Evolutionary conservation across 495 filamentous ascomycete species (phyloP).

Genomic region (Penicillium waksmanii): DNA sequence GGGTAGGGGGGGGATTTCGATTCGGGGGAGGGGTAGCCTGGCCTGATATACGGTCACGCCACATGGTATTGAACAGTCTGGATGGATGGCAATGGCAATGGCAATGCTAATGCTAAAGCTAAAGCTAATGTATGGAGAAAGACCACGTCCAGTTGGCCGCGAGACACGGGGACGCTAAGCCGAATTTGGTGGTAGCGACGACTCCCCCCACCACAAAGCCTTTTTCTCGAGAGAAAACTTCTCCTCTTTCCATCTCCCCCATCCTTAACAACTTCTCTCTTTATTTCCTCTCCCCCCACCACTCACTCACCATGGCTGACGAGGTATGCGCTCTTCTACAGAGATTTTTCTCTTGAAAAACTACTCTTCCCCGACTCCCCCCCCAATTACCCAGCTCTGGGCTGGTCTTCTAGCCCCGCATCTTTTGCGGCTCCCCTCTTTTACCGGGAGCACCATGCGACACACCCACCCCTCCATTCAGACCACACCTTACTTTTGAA

Average conservation of each 20-base stretch:
- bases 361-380: slow-evolving; percentile 6
- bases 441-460: slow-evolving; percentile 18
- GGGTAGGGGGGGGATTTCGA: slow-evolving; percentile 74
- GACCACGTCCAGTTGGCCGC: slow-evolving; percentile 3
- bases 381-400: slow-evolving; percentile 14
- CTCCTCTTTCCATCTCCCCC: slow-evolving; percentile 28
- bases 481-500: no score
- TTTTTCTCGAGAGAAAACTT: slow-evolving; percentile 38
- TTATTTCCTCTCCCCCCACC: slow-evolving; percentile 13
- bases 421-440: slow-evolving; percentile 35
- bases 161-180: slow-evolving; percentile 34
- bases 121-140: background rate
- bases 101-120: no score
- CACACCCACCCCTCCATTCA: slow-evolving; percentile 10
- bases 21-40: slow-evolving; percentile 68
- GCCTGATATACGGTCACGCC: slow-evolving; percentile 83
- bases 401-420: slow-evolving; percentile 35
- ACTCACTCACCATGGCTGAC: slow-evolving; percentile 48
- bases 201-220: slow-evolving; percentile 47
- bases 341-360: no score
- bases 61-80: slow-evolving; percentile 58
- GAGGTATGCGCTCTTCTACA: slow-evolving; percentile 37
- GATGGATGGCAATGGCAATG: background rate
- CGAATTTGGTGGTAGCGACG: slow-evolving; percentile 36
- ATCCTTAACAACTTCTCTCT: slow-evolving; percentile 14